Base-by-base conservation (phyloP, 2,329 filamentous ascomycete species). In the Setomelanomma holmii region DNA sequence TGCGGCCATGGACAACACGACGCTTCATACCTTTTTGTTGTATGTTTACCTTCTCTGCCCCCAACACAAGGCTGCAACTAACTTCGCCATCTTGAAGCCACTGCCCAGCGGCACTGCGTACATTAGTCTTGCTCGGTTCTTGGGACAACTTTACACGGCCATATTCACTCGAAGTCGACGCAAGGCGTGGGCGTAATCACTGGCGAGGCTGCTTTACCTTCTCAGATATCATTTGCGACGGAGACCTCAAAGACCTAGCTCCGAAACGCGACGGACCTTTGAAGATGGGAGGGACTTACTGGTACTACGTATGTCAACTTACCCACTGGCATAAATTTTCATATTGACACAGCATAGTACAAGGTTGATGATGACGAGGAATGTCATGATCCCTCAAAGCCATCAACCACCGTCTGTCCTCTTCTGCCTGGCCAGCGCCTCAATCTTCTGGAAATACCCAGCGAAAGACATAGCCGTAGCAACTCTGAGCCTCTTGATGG, bases 201-300 rank as follows among this genome's bases (percentile, higher is more conserved):
- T 97, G 92, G 92, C 87, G 87, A 68, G 93, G 92, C 38, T 96
- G 91, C 73, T 90, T 95, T 78, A 85, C 85, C 33, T 96, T 96
- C 76, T 86, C 88, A 57, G 86, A 95, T 73, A 95, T 96, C 69
- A 86, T 91, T 64, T 91, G 88, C 66, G 91, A 96, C 75, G 90
- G 91, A 51, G 82, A 88, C 54, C 72, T 80, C 42, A 75, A 79
- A 16, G 67, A 78, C 62, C 80, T 78, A 45, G 75, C 74, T 20
- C 77, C 80, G 27, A 85, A 84, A 64, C 85, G 91, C 64, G 84
- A 85, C 62, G 92, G 92, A 51, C 93, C 89, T 45, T 82, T 97
- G 59, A 95, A 89, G 75, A 96, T 96, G 90, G 93, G 93, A 39
- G 86, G 89, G 54, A 95, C 89, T 14, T 97, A 97, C 76, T 97